Base-by-base conservation (phyloP, 768 basidiomycete genomes). In the Botryobasidium botryosum region DNA sequence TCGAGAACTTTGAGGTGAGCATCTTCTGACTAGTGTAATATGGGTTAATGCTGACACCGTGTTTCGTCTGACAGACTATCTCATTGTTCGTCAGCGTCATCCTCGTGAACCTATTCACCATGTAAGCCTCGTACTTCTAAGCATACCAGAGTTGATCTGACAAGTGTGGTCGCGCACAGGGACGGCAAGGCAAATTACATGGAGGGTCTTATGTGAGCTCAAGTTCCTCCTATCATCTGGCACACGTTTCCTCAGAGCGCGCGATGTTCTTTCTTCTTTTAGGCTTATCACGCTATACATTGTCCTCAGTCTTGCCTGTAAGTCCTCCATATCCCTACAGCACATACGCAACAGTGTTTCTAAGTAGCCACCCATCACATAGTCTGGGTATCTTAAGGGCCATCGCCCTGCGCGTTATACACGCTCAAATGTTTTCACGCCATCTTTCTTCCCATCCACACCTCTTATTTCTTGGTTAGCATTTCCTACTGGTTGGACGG, bases 101-200 rank as follows among this genome's bases (percentile, higher is more conserved):
- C 44, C 74, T 94, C 24, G 84, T 86, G 50, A 87, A 87, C 62
- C 73, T 86, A 5, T 68, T 91, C 7, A 70, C 86, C 50, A 59
- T 61, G 47, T 54, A 45, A 43, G 54, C 48, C 15, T n/a, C 6
- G 23, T 7, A n/a, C 6, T n/a, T 5, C 6, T 27, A 21, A 46
- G 8, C 4, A n/a, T 23, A n/a, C n/a, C 5, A 5, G 1, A 12
- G 6, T 5, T 13, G 13, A 43, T 45, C 2, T 8, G 10, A 15
- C 25, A 44, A 13, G 20, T 43, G 27, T 12, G 18, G 10, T 15
- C 29, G 12, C 27, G 38, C 1, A 13, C 52, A 73, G 76, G 63
- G 80, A 85, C 50, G 87, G 87, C 36, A 79, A 78, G 54, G 79
- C 81, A 13, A 90, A 91, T 56, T 90, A 86, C 56, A 82, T 92